These are phyloP conservation scores for Elsinoe australis DNA, from an alignment of 2,329 filamentous ascomycete species.

Conservation along the genomic window DNA sequence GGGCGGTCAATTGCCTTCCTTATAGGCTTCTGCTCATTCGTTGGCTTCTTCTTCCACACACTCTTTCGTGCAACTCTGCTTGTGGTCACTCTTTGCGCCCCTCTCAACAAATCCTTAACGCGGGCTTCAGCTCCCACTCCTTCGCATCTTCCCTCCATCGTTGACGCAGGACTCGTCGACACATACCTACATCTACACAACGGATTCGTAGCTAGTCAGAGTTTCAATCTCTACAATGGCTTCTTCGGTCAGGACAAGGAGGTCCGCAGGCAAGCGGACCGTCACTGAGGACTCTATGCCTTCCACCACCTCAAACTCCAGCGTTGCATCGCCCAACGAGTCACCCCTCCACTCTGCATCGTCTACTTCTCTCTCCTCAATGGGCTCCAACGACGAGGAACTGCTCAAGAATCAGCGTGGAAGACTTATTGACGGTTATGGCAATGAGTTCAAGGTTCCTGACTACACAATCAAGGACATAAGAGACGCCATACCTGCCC, in stretches of 20 bases:
- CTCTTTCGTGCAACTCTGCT: too few relatives aligned
- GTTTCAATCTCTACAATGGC: slow-evolving; percentile 18
- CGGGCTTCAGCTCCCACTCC: too few relatives aligned
- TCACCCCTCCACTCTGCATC: slow-evolving; percentile 62
- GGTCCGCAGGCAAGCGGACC: slow-evolving; percentile 37
- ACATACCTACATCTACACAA: too few relatives aligned
- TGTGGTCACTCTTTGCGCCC: too few relatives aligned
- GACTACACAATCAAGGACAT: slow-evolving; percentile 98
- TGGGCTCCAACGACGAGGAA: slow-evolving; percentile 61
- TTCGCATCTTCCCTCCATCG: too few relatives aligned
- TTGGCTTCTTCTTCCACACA: too few relatives aligned
- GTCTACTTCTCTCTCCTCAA: slow-evolving; percentile 84
- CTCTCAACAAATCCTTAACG: too few relatives aligned
- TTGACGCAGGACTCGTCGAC: too few relatives aligned
- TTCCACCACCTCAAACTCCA: slow-evolving; percentile 49
- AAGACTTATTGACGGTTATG: slow-evolving; percentile 81
- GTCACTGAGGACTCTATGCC: slow-evolving; percentile 44
- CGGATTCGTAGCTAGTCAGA: too few relatives aligned
- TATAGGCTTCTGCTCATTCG: too few relatives aligned
- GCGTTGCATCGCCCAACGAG: slow-evolving; percentile 49
- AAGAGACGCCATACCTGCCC: slow-evolving; percentile 90
- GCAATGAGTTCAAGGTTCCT: slow-evolving; percentile 87
- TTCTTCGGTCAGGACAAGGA: slow-evolving; percentile 46
- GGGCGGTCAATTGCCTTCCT: too few relatives aligned
- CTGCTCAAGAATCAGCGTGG: slow-evolving; percentile 46